Percentiles rank a stretch among this genome's conserved stretches.
phyloP scores from a whole-genome alignment of 192 early-diverging fungal species.

The Linnemannia exigua region DNA sequence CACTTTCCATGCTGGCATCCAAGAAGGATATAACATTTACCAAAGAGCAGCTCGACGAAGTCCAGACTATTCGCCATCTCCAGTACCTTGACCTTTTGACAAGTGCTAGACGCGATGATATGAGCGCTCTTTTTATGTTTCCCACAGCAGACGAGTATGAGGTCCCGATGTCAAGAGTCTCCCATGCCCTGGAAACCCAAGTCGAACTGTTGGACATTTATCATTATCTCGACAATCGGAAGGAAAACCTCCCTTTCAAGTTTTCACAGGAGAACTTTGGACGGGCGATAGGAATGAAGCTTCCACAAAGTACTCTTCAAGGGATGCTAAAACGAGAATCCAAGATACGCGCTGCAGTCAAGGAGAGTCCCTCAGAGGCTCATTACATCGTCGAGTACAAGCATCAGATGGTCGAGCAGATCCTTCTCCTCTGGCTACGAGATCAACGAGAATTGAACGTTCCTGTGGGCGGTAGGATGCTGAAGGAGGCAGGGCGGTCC shows the following conservation, averaged over 20 bases:
- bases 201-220: constrained; percentile 20
- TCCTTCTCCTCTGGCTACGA: no score
- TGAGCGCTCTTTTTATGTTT: not conserved
- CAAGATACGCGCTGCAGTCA: not conserved
- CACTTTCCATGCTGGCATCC: no score
- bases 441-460: no score
- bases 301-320: no score
- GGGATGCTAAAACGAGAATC: not conserved
- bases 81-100: constrained; percentile 7
- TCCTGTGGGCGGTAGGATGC: no score
- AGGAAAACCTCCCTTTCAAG: not conserved
- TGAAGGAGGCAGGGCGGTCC: no score
- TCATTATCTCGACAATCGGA: constrained; percentile 7
- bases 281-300: not conserved
- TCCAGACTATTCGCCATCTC: not conserved
- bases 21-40: constrained; percentile 13
- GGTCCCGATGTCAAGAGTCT: constrained; percentile 7
- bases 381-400: no score
- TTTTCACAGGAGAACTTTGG: constrained; percentile 6
- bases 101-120: not conserved
- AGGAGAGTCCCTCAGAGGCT: no score
- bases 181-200: not conserved
- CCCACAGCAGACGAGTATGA: not conserved
- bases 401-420: no score
- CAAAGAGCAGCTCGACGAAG: not conserved